These are phyloP conservation scores for Candida lessepsii DNA, from an alignment of 805 yeast species.

Conservation along the genomic window DNA sequence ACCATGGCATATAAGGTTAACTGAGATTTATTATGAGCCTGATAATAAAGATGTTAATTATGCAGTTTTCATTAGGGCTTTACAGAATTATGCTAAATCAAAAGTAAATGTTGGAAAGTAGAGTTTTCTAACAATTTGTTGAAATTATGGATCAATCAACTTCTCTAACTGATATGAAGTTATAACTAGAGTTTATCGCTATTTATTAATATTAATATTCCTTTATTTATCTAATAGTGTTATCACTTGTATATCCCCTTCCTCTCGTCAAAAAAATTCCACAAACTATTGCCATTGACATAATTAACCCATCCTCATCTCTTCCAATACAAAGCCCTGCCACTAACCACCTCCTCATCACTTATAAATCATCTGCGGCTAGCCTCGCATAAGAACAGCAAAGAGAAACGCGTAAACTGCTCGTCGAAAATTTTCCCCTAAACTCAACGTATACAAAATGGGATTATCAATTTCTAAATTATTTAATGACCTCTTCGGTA, in stretches of 20 bases:
- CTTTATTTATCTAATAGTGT: too few species aligned
- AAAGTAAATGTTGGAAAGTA: conserved; percentile 88
- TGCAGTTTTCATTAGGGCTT: conserved; percentile 77
- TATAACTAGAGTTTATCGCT: too few species aligned
- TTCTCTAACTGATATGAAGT: too few species aligned
- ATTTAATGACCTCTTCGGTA: conserved; percentile 93
- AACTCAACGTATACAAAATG: conserved; percentile 44
- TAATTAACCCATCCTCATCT: too few species aligned
- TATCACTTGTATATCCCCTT: too few species aligned
- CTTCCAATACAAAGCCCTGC: too few species aligned
- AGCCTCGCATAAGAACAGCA: not conserved
- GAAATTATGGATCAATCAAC: too few species aligned
- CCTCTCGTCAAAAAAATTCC: too few species aligned
- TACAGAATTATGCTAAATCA: conserved; percentile 72
- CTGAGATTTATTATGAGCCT: conserved; percentile 88
- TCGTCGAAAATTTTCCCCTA: conserved; percentile 12
- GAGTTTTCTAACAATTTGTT: too few species aligned
- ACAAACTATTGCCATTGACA: too few species aligned
- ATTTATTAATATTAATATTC: too few species aligned
- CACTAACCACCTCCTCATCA: too few species aligned
- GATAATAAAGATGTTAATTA: conserved; percentile 80
- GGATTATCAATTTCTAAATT: conserved; percentile 94
- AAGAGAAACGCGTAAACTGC: conserved; percentile 8
- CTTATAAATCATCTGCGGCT: not conserved
- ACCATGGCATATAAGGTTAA: conserved; percentile 93